Evolutionary conservation across 2,329 filamentous ascomycete species (phyloP).

Genomic region (Penicillium expansum): DNA sequence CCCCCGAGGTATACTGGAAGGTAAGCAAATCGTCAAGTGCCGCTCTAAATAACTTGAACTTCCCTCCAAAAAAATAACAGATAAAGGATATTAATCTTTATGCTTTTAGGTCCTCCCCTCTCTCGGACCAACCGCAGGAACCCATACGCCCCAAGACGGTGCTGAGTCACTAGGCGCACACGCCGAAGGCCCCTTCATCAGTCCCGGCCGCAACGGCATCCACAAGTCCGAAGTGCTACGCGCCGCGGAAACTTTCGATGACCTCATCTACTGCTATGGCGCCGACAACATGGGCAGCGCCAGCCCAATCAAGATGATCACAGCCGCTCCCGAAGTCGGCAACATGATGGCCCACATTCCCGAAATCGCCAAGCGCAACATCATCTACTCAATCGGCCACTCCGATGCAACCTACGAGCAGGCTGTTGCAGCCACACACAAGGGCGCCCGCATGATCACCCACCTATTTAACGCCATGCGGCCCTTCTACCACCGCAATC

Average conservation of each 20-base stretch:
- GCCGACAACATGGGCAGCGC: slow-evolving; percentile 56
- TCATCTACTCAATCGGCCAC: slow-evolving; percentile 79
- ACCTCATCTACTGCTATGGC: slow-evolving; percentile 60
- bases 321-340: slow-evolving; percentile 78
- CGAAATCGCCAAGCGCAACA: slow-evolving; percentile 61
- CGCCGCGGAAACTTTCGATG: slow-evolving; percentile 60
- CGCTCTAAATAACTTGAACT: not conserved
- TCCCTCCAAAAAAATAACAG: not conserved
- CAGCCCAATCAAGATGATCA: slow-evolving; percentile 69
- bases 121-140: slow-evolving; percentile 67
- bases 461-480: slow-evolving; percentile 95
- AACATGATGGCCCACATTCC: slow-evolving; percentile 68
- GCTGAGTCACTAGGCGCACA: slow-evolving; percentile 87
- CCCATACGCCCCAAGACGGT: slow-evolving; percentile 62
- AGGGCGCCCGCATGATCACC: slow-evolving; percentile 83
- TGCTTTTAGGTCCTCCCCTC: slow-evolving; percentile 61
- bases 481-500: slow-evolving; percentile 85
- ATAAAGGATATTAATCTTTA: not conserved
- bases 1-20: slow-evolving; percentile 75
- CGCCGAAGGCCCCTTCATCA: slow-evolving; percentile 87
- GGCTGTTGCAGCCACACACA: slow-evolving; percentile 66
- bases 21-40: slow-evolving; percentile 38
- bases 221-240: slow-evolving; percentile 73
- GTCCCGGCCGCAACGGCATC: slow-evolving; percentile 77
- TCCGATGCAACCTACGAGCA: slow-evolving; percentile 85